Evolutionary conservation across 495 filamentous ascomycete genomes (phyloP).

Genomic region (Neurospora pannonica): DNA sequence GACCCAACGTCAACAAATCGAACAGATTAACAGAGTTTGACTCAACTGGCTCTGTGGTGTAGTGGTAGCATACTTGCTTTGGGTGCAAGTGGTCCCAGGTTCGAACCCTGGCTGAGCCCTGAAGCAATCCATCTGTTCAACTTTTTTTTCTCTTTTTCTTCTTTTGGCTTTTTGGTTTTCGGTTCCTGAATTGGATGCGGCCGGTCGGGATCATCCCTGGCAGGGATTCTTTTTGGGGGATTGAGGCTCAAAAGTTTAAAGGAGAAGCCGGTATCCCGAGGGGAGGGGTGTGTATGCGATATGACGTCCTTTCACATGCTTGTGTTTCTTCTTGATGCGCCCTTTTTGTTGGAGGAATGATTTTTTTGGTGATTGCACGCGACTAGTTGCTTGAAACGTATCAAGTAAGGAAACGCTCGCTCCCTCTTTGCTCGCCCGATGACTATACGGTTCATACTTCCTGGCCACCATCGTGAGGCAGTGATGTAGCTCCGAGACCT

Average conservation of each 20-base stretch:
- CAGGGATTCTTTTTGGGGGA: neutral
- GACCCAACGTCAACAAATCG: neutral
- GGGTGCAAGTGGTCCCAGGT: neutral
- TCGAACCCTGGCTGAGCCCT: neutral
- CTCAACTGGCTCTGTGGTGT: neutral
- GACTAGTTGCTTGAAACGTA: too few species aligned
- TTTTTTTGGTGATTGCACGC: neutral
- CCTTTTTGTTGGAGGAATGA: neutral
- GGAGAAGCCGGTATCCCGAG: neutral
- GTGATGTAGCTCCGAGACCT: too few species aligned
- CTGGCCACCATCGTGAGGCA: too few species aligned
- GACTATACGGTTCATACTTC: neutral
- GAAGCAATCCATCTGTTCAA: neutral
- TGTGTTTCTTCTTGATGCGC: neutral
- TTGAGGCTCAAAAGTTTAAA: neutral
- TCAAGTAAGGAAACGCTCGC: too few species aligned
- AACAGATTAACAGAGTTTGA: neutral
- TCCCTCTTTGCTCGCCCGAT: too few species aligned
- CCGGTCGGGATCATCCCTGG: neutral
- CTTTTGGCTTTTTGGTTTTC: neutral
- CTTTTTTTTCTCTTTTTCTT: neutral
- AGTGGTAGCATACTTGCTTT: slow-evolving; percentile 1
- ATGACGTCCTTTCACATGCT: neutral
- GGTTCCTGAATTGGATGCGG: neutral
- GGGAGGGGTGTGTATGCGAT: neutral